Evolutionary conservation across 306 rosid genomes (phyloP).

Genomic region (Quercus cerris): DNA sequence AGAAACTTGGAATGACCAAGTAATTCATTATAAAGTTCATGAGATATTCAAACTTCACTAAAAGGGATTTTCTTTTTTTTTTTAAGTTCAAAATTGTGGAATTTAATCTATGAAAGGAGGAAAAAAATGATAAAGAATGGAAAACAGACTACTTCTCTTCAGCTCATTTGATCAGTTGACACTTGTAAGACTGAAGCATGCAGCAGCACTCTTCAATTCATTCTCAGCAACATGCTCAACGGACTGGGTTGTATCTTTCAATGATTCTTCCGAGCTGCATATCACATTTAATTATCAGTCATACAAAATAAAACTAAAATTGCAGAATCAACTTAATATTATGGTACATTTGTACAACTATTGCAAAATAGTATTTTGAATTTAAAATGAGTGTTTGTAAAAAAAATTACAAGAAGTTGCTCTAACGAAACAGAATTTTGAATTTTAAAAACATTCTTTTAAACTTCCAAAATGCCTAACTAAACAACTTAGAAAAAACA

Average conservation of each 20-base stretch:
- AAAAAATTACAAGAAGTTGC: no score
- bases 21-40: neutral
- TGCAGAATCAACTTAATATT: neutral
- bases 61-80: neutral
- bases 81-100: constrained; percentile 7
- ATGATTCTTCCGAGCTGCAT: constrained; percentile 69
- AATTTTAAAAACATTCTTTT: no score
- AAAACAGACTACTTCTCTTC: neutral
- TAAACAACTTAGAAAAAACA: no score
- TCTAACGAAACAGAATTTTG: no score
- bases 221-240: constrained; percentile 48
- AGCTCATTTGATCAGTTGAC: constrained; percentile 43
- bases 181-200: constrained; percentile 74
- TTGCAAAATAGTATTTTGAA: no score
- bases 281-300: neutral
- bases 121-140: neutral
- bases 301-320: neutral
- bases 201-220: constrained; percentile 72
- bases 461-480: no score
- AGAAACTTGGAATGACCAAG: neutral
- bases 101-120: constrained; percentile 2
- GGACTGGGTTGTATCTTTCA: constrained; percentile 56
- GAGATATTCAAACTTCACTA: neutral
- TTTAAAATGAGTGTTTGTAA: no score
- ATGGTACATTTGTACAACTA: no score